Conservation (phyloP, 768 basidiomycete genomes). For the Asterophora lycoperdoides region DNA sequence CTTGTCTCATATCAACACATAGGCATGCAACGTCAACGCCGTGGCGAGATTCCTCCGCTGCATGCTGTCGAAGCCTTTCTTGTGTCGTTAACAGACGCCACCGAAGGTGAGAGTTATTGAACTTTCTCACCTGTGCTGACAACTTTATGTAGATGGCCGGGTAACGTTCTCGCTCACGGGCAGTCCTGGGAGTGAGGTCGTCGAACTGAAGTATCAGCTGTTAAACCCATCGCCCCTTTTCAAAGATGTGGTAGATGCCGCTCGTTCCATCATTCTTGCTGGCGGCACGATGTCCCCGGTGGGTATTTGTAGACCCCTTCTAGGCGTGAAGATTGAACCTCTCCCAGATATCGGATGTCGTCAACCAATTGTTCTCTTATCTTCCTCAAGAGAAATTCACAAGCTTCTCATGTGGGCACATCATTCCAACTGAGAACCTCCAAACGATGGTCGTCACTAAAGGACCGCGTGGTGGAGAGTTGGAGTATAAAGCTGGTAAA, state of each 20-base stretch:
- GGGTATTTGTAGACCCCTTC: constrained; percentile 16
- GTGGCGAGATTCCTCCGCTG: constrained; percentile 64
- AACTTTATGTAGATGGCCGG: constrained; percentile 58
- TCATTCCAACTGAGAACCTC: constrained; percentile 79
- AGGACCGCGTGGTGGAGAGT: constrained; percentile 67
- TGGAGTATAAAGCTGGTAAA: constrained; percentile 80
- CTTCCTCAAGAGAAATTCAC: constrained; percentile 59
- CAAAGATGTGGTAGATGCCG: constrained; percentile 73
- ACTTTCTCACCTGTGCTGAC: background rate
- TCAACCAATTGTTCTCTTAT: constrained; percentile 72
- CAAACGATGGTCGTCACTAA: constrained; percentile 68
- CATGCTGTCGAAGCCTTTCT: constrained; percentile 79
- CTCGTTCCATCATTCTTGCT: constrained; percentile 83
- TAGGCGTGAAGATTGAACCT: background rate
- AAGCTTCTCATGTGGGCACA: constrained; percentile 88
- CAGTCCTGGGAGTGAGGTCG: constrained; percentile 33
- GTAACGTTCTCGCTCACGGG: constrained; percentile 54
- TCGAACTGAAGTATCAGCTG: constrained; percentile 85
- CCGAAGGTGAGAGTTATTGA: constrained; percentile 49
- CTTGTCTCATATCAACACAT: no score
- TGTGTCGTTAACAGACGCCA: constrained; percentile 69
- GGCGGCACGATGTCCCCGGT: constrained; percentile 99
- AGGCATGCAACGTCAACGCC: constrained; percentile 20
- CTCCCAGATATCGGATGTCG: constrained; percentile 79
- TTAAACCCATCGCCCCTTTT: constrained; percentile 90